Conservation (phyloP, 2,329 filamentous ascomycete genomes). For the Aspergillus piperis region DNA sequence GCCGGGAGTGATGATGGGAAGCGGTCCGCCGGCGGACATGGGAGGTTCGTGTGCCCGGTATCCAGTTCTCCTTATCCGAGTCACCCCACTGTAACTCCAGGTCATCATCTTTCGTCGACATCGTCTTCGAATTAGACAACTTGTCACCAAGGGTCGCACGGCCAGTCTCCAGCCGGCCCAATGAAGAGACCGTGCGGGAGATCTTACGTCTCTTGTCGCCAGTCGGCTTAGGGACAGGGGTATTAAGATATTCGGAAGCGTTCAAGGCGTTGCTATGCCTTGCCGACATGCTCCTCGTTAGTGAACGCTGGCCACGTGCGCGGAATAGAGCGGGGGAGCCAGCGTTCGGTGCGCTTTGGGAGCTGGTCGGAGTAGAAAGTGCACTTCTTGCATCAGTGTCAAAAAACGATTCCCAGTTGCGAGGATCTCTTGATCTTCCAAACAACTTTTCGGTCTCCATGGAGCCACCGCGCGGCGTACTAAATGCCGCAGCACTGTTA, state of each 20-base stretch:
- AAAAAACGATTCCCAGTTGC: conserved; percentile 89
- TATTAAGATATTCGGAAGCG: conserved; percentile 47
- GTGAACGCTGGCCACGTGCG: conserved; percentile 62
- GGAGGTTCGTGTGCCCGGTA: conserved; percentile 50
- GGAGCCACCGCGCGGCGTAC: conserved; percentile 58
- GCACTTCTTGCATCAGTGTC: conserved; percentile 78
- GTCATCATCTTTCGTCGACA: conserved; percentile 39
- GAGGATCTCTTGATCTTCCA: conserved; percentile 80
- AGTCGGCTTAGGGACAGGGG: conserved; percentile 49
- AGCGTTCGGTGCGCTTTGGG: conserved; percentile 64
- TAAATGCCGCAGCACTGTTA: conserved; percentile 65
- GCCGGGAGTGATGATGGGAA: conserved; percentile 30
- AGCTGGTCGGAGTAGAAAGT: conserved; percentile 76
- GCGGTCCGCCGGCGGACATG: conserved; percentile 40
- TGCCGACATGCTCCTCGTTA: conserved; percentile 56
- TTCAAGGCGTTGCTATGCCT: conserved; percentile 48
- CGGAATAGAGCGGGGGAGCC: conserved; percentile 80
- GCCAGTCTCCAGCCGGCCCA: conserved; percentile 60
- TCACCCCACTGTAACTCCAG: conserved; percentile 61
- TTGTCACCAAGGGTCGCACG: conserved; percentile 40
- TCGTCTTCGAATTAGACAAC: conserved; percentile 29
- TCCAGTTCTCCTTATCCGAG: conserved; percentile 95
- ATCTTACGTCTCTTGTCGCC: conserved; percentile 64
- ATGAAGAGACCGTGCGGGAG: conserved; percentile 61
- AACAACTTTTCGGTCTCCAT: conserved; percentile 55